phyloP scores from a whole-genome alignment of 2,329 filamentous ascomycete genomes.

The Arthrobotrys pseudoclavata region DNA sequence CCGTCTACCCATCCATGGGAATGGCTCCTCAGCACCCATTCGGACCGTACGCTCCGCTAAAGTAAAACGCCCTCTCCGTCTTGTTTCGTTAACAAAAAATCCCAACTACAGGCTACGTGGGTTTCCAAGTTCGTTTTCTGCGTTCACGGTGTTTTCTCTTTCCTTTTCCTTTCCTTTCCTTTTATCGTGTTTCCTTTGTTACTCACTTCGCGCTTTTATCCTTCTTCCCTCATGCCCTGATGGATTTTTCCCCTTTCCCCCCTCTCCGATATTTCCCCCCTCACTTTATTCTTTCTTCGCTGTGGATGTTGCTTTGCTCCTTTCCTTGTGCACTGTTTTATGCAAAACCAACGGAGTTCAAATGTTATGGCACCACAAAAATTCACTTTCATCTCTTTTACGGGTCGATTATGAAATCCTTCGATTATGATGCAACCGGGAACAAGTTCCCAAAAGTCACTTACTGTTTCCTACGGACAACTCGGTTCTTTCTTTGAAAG shows the following conservation, averaged over 20 bases:
- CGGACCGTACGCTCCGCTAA: conserved; percentile 63
- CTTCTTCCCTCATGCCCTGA: conserved; percentile 44
- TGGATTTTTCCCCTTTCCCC: conserved; percentile 37
- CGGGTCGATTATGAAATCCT: conserved; percentile 60
- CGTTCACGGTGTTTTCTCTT: conserved; percentile 32
- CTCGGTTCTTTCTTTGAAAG: conserved; percentile 53
- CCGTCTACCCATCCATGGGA: conserved; percentile 79
- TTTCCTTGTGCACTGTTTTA: conserved; percentile 57
- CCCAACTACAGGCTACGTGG: conserved; percentile 60
- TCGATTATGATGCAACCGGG: conserved; percentile 59
- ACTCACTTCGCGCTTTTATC: not conserved
- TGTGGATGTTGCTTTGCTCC: conserved; percentile 59
- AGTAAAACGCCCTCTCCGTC: conserved; percentile 62
- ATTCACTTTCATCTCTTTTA: conserved; percentile 43
- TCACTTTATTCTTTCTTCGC: conserved; percentile 40
- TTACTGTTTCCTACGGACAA: conserved; percentile 47
- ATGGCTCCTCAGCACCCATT: conserved; percentile 63
- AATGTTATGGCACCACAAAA: conserved; percentile 60
- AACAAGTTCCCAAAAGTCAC: conserved; percentile 54
- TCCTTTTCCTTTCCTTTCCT: conserved; percentile 36
- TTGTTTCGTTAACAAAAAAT: conserved; percentile 40
- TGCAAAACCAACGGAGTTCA: conserved; percentile 58
- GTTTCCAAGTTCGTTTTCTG: conserved; percentile 48
- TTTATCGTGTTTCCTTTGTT: conserved; percentile 24
- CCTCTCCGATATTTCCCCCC: conserved; percentile 5